Evolutionary conservation across 2,329 filamentous ascomycete genomes (phyloP).

Genomic region (Emericellopsis cladophorae): DNA sequence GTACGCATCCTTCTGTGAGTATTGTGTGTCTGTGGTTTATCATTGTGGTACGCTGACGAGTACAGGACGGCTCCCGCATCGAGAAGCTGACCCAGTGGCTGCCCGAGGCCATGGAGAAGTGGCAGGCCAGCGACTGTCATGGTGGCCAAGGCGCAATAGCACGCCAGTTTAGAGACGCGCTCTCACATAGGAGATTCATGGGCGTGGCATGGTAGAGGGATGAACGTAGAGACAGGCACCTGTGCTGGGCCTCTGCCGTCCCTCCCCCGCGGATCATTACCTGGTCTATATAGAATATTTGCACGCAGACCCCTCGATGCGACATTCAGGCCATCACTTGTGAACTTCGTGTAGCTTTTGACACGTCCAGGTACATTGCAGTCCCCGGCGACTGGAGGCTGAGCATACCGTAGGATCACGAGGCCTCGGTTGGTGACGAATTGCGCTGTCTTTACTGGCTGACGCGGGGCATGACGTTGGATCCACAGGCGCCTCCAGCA

Average conservation of each 20-base stretch:
- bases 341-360: too few species aligned
- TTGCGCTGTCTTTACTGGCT: slow-evolving; percentile 1
- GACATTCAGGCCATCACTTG: too few species aligned
- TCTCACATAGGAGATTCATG: too few species aligned
- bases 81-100: slow-evolving; percentile 54
- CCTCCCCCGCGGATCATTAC: too few species aligned
- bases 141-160: slow-evolving; percentile 36
- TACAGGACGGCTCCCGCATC: slow-evolving; percentile 47
- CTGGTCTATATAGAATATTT: too few species aligned
- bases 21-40: background rate
- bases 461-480: slow-evolving; percentile 1
- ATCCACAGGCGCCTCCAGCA: background rate
- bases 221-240: too few species aligned
- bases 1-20: slow-evolving; percentile 61
- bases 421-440: slow-evolving; percentile 1
- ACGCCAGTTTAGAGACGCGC: slow-evolving; percentile 34
- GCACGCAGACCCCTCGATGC: too few species aligned
- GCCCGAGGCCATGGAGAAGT: slow-evolving; percentile 41
- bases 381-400: background rate
- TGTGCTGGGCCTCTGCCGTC: too few species aligned
- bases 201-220: too few species aligned
- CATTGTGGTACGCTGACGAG: background rate
- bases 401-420: background rate
- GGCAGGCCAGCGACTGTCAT: slow-evolving; percentile 38
- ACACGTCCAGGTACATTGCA: too few species aligned